phyloP scores from a whole-genome alignment of 805 yeast species.

The Candida boleticola region DNA sequence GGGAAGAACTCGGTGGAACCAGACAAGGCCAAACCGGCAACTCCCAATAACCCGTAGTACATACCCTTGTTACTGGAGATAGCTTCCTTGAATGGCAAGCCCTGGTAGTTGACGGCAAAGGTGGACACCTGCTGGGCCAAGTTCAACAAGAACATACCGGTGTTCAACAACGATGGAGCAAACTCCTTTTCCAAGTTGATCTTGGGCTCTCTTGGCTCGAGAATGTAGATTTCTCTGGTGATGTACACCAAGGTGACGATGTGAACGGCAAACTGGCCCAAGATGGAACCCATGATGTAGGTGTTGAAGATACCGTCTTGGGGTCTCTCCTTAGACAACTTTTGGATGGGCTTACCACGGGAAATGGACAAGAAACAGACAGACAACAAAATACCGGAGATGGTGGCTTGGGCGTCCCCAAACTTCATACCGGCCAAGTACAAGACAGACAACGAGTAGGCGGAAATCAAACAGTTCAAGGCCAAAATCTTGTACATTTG shows the following conservation, averaged over 20 bases:
- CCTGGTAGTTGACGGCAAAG: constrained; percentile 96
- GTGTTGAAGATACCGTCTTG: constrained; percentile 95
- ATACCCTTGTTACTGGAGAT: constrained; percentile 90
- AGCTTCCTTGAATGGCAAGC: constrained; percentile 92
- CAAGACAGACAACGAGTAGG: constrained; percentile 90
- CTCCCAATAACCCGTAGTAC: constrained; percentile 94
- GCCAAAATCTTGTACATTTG: constrained; percentile 99
- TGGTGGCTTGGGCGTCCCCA: constrained; percentile 97
- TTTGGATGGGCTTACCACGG: constrained; percentile 86
- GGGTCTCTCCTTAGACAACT: constrained; percentile 90
- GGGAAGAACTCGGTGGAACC: constrained; percentile 95
- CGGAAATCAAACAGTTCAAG: constrained; percentile 92
- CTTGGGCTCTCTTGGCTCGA: constrained; percentile 91
- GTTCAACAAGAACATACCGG: constrained; percentile 92
- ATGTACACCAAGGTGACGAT: constrained; percentile 78
- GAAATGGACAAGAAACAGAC: constrained; percentile 95
- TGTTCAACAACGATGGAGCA: constrained; percentile 85
- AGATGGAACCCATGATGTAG: constrained; percentile 96
- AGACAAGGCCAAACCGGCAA: constrained; percentile 79
- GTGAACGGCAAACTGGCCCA: constrained; percentile 95
- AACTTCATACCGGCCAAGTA: constrained; percentile 96
- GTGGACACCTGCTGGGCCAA: constrained; percentile 96
- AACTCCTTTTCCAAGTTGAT: constrained; percentile 88
- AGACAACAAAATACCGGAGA: constrained; percentile 86
- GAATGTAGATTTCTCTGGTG: constrained; percentile 74